phyloP scores from a whole-genome alignment of 805 yeast species.

The Lipomyces spencermartinsiae region DNA sequence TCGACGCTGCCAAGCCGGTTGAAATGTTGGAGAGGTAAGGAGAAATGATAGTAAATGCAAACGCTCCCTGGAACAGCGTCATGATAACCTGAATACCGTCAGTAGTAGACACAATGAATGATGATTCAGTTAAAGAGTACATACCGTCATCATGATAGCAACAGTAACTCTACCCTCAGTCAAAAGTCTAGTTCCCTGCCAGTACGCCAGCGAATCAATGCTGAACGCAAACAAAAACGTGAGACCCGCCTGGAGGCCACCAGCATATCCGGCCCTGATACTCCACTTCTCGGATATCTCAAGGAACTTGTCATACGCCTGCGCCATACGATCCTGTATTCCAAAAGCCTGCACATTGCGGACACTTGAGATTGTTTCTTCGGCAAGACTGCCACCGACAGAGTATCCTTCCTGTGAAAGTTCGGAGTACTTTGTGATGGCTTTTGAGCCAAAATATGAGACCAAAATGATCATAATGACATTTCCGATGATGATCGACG shows the following conservation, averaged over 20 bases:
- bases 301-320: conserved; percentile 45
- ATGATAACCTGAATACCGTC: conserved; percentile 21
- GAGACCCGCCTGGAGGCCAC: conserved; percentile 48
- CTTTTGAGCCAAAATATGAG: conserved; percentile 45
- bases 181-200: conserved; percentile 52
- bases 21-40: conserved; percentile 50
- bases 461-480: conserved; percentile 45
- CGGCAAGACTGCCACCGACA: conserved; percentile 48
- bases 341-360: conserved; percentile 53
- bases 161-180: conserved; percentile 45
- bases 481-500: conserved; percentile 47
- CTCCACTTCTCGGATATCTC: conserved; percentile 41
- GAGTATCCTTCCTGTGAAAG: conserved; percentile 33
- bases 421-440: conserved; percentile 39
- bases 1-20: conserved; percentile 51
- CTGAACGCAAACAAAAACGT: conserved; percentile 49
- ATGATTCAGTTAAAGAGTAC: neutral
- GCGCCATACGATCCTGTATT: conserved; percentile 48
- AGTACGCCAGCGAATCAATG: conserved; percentile 51
- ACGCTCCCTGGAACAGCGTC: conserved; percentile 45
- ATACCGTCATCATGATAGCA: conserved; percentile 48
- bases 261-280: conserved; percentile 42
- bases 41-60: conserved; percentile 51
- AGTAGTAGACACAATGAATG: too few species aligned
- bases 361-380: conserved; percentile 51